Evolutionary conservation across 345 rosid genomes (phyloP), one percentile per base, ranked within the genome.

Genomic region (Camelina hispida): DNA sequence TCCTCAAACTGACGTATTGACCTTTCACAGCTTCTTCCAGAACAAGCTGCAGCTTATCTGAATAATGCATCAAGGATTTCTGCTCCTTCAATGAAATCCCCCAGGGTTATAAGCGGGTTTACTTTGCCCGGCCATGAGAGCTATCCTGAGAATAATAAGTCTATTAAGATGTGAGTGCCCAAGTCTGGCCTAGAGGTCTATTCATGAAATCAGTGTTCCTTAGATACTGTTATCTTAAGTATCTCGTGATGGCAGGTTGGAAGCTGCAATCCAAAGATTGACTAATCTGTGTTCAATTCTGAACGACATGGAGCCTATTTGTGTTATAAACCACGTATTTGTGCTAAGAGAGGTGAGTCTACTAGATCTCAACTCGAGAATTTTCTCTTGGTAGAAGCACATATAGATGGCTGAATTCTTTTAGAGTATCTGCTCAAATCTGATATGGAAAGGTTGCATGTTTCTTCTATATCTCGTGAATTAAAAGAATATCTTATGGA

Each of bases 261-360:
- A 95, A 87, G 99, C 99, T 87, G 99, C 99, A 73, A 89, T 95
- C 91, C 98, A 95, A 78, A 93, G 99, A 82, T 79, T 95, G 86
- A 91, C 98, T 77, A 93, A 89, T 79, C 82, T 95, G 70, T 93
- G 97, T 68, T 92, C 98, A 53, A 85, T 93, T 78, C 80, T 95
- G 85, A 95, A 95, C 78, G 99, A 95, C 76, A 93, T 95, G 99
- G 99, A 95, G 81, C 99, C 99, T 53, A 93, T 95, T 74, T 93
- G 98, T 84, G 98, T 89, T 72, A 86, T 95, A 79, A 95, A 91
- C 79, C 99, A 95, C 70, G 97, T 95, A 14, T 95, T 95, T 80
- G 97, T 95, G 78, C 82, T 90, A 67, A 86, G 99, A 79, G 99
- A 95, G 99, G 99, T 92, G 74, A 87, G 84, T 58, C 42, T 30